Conservation (phyloP, 495 filamentous ascomycete genomes). For the Hypoxylon fragiforme region DNA sequence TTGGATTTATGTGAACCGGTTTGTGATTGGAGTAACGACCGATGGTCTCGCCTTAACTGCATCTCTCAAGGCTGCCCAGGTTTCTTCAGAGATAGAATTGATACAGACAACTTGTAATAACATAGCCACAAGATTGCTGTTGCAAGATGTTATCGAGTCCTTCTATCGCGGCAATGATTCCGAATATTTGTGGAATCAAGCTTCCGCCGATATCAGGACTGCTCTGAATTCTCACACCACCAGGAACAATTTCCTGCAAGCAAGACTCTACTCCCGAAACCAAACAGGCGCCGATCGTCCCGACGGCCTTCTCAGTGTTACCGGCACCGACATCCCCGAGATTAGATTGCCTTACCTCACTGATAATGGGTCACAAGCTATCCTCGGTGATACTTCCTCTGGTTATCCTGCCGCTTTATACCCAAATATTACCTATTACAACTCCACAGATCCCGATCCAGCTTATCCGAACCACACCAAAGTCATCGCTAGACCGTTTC, state of each 20-base stretch:
- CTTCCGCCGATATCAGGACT: constrained; percentile 60
- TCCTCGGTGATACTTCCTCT: constrained; percentile 59
- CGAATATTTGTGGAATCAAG: constrained; percentile 56
- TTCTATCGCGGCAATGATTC: constrained; percentile 63
- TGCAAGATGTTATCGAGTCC: constrained; percentile 63
- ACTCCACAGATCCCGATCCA: constrained; percentile 41
- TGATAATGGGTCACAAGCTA: constrained; percentile 58
- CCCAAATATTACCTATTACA: constrained; percentile 70
- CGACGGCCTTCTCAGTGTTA: constrained; percentile 62
- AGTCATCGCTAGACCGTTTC: constrained; percentile 46
- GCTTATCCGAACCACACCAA: constrained; percentile 43
- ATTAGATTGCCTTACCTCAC: constrained; percentile 61
- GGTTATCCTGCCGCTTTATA: constrained; percentile 72
- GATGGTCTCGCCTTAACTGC: constrained; percentile 73
- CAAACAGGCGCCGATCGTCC: constrained; percentile 49
- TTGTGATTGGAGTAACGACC: constrained; percentile 64
- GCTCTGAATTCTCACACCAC: constrained; percentile 60
- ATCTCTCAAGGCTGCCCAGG: constrained; percentile 79
- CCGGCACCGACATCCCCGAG: constrained; percentile 46
- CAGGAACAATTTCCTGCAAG: constrained; percentile 64
- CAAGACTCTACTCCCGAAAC: constrained; percentile 66
- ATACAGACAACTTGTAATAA: constrained; percentile 69
- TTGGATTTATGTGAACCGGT: constrained; percentile 76
- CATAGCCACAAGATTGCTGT: constrained; percentile 66
- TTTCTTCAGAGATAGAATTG: constrained; percentile 73